Evolutionary conservation across 495 filamentous ascomycete species (phyloP), one percentile per base, ranked within the genome.

Genomic region (Pseudotulostoma volvatum): DNA sequence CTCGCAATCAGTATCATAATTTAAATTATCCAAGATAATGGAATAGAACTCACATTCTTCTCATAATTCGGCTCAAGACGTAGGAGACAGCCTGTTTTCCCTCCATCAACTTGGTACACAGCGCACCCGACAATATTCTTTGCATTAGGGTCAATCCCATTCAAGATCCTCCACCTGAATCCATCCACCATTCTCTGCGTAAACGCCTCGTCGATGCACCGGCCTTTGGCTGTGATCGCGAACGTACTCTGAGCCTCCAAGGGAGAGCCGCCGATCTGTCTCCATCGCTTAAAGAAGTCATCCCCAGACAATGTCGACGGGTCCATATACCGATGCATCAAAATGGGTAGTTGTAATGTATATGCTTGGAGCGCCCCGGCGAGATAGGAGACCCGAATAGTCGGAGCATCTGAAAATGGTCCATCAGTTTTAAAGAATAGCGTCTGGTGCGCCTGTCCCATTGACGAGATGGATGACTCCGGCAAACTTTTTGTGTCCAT

Each of bases 231-330:
- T 14, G 51, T 52, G n/a, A 63, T 44, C 0, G 78, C 78, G 55
- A 96, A 92, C 4, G 95, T 81, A 30, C 70, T 65, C 55, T 99
- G 92, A 0, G 79, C 72, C 52, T 99, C 92, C 8, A 93, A 68
- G 4, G 86, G 81, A 1, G 68, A 68, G 4, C 81, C 85, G 13
- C 92, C 92, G 49, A 99, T 96, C 56, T 99, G 92, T 58, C 90
- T 84, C 92, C 92, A 99, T 15, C 92, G 69, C 65, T 90, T 95
- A 66, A 99, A 99, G 60, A 96, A 99, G 43, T 96, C 90, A 35
- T 95, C 90, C 0, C 76, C 75, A 7, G 70, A 70, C 28, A 99
- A 58, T 30, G 81, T 71, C 0, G 92, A 87, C 0, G 81, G 74
- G 41, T 93, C 86, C 86, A 96, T 93, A 59, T 90, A 99, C 46